Percentiles rank a stretch among this genome's conserved stretches.
phyloP scores from a whole-genome alignment of 2,329 filamentous ascomycete genomes.

The Lachnum nothofagi region DNA sequence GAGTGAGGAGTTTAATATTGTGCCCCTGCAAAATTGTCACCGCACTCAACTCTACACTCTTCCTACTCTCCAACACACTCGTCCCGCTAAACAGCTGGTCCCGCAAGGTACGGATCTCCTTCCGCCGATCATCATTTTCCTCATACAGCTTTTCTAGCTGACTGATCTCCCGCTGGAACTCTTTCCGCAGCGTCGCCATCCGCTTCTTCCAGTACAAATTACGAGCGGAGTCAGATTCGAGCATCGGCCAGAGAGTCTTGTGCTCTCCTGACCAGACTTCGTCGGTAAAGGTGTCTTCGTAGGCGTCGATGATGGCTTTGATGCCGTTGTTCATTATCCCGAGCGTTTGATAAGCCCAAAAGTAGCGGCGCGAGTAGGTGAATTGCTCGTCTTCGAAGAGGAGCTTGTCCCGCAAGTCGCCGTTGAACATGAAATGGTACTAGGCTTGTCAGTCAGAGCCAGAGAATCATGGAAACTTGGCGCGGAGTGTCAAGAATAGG shows the following conservation, averaged over 20 bases:
- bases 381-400: conserved; percentile 58
- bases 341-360: conserved; percentile 58
- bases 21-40: conserved; percentile 53
- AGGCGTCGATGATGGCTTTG: conserved; percentile 52
- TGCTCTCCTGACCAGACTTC: conserved; percentile 54
- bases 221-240: conserved; percentile 41
- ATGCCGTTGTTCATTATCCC: conserved; percentile 56
- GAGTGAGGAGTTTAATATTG: conserved; percentile 56
- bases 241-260: conserved; percentile 51
- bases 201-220: conserved; percentile 43
- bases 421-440: conserved; percentile 55
- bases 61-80: conserved; percentile 55
- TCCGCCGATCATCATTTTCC: conserved; percentile 47
- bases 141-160: conserved; percentile 30
- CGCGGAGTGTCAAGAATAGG: too few species aligned
- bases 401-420: conserved; percentile 49
- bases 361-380: conserved; percentile 57
- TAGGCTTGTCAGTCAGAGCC: conserved; percentile 12
- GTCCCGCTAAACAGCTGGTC: conserved; percentile 61
- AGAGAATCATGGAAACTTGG: neutral
- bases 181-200: conserved; percentile 43
- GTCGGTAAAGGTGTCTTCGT: conserved; percentile 52
- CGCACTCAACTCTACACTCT: conserved; percentile 51
- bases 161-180: conserved; percentile 42
- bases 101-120: conserved; percentile 51